Conservation (phyloP, 306 rosid species). For the Gastrolobium bilobum region DNA sequence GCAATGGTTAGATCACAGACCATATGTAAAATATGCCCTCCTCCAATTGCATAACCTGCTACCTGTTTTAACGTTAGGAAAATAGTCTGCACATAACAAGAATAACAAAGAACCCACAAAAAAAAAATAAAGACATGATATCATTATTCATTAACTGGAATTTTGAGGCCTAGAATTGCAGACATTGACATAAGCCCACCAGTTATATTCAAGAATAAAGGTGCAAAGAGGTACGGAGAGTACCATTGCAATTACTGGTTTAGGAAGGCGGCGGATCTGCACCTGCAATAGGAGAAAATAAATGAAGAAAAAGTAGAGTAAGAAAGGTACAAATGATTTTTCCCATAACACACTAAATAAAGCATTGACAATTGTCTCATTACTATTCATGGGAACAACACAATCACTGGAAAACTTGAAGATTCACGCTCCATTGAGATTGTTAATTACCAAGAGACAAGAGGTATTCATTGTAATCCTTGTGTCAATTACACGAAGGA, state of each 20-base stretch:
- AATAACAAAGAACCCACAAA: neutral
- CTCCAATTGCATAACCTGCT: constrained; percentile 95
- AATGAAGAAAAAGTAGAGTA: constrained; percentile 13
- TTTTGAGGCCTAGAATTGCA: constrained; percentile 25
- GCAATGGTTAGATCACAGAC: constrained; percentile 94
- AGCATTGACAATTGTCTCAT: constrained; percentile 29
- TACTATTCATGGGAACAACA: constrained; percentile 35
- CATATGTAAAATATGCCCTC: constrained; percentile 89
- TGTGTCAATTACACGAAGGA: too few species aligned
- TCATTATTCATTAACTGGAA: neutral
- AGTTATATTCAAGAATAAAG: constrained; percentile 10
- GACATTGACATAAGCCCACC: neutral
- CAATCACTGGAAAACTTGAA: constrained; percentile 11
- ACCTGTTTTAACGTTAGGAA: constrained; percentile 63
- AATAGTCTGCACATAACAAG: constrained; percentile 32
- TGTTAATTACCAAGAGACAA: too few species aligned
- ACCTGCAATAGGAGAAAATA: constrained; percentile 59
- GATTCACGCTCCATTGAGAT: constrained; percentile 26
- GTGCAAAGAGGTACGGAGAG: constrained; percentile 22
- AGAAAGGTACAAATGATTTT: constrained; percentile 14
- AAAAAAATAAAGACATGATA: neutral
- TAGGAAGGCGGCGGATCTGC: constrained; percentile 91
- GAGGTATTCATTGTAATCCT: too few species aligned
- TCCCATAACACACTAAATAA: neutral
- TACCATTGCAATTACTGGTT: constrained; percentile 97